These are phyloP conservation scores for Parachaetomium inaequale DNA, from an alignment of 495 filamentous ascomycete genomes.

Conservation along the genomic window DNA sequence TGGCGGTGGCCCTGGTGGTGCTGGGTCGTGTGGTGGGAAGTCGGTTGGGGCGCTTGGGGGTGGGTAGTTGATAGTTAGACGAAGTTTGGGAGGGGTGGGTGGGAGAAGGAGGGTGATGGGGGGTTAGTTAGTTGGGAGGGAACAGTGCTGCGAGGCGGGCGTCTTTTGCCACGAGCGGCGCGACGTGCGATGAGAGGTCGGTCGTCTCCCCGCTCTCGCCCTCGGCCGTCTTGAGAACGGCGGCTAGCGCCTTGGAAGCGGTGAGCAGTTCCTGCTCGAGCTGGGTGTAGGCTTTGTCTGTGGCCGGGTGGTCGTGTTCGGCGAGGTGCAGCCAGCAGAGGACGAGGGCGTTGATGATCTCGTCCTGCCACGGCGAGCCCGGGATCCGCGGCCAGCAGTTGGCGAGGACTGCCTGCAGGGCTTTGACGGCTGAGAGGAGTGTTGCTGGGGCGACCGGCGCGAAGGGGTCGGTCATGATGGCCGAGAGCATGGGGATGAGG, in stretches of 20 bases:
- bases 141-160: conserved; percentile 42
- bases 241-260: conserved; percentile 30
- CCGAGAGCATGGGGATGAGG: conserved; percentile 63
- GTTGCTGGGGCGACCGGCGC: conserved; percentile 54
- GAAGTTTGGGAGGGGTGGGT: not conserved
- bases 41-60: conserved; percentile 9
- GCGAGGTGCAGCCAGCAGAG: conserved; percentile 63
- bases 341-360: conserved; percentile 61
- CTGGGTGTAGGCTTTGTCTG: conserved; percentile 15
- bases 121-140: conserved; percentile 10
- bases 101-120: too few relatives aligned
- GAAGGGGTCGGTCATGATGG: conserved; percentile 67
- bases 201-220: conserved; percentile 3
- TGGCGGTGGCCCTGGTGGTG: conserved; percentile 8
- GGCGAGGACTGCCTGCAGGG: conserved; percentile 57
- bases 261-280: conserved; percentile 49
- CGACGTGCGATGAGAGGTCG: conserved; percentile 30
- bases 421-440: conserved; percentile 49
- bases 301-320: conserved; percentile 39
- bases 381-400: conserved; percentile 71
- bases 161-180: conserved; percentile 42
- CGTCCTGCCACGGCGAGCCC: conserved; percentile 54
- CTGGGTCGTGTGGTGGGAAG: not conserved
- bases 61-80: not conserved
- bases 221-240: conserved; percentile 30